Base-by-base conservation (phyloP, 345 rosid species). In the Eutrema japonicum region DNA sequence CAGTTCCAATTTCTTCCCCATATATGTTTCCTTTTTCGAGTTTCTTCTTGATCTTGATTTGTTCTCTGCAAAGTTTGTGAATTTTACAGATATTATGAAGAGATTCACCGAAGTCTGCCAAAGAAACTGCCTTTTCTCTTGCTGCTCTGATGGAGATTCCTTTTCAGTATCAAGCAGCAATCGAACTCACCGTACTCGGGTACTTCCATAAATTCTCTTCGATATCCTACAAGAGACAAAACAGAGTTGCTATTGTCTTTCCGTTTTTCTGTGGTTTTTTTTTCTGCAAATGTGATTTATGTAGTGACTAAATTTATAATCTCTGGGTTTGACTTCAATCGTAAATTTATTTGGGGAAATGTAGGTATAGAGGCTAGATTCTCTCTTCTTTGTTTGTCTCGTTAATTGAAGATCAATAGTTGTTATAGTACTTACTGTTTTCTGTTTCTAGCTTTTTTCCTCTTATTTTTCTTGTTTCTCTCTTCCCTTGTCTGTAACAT, bases 71-170 rank as follows among this genome's bases (percentile, higher is more conserved):
- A 54, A 76, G 98, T 93, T 90, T 81, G 98, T 93, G 49, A 93
- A 93, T 73, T 93, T 93, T 16, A 93, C 89, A 2, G 86, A 79
- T 40, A 90, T 90, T 29, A 93, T 86, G 96, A 49, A 77, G 10
- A 77, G 72, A 82, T 59, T 67, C 52, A 40, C 74, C 78, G 73
- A 30, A 38, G 16, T 27, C 78, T 0, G 83, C 83, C 65, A 93
- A 89, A 83, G 97, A 93, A 82, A 61, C 91, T 6, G 91, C 87
- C 7, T 93, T 93, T 85, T 96, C 98, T 63, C 93, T 93, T 60
- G 87, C 96, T 43, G 85, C 98, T 30, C 81, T 93, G 54, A 93
- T 93, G 98, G 98, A 93, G 81, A 86, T 91, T 45, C 98, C 97
- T 5, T 27, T 87, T 32, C 97, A 93, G 58, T 91, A 88, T 64